Evolutionary conservation across 495 filamentous ascomycete genomes (phyloP), one percentile per base, ranked within the genome.

Genomic region (Trichoderma erinaceum): DNA sequence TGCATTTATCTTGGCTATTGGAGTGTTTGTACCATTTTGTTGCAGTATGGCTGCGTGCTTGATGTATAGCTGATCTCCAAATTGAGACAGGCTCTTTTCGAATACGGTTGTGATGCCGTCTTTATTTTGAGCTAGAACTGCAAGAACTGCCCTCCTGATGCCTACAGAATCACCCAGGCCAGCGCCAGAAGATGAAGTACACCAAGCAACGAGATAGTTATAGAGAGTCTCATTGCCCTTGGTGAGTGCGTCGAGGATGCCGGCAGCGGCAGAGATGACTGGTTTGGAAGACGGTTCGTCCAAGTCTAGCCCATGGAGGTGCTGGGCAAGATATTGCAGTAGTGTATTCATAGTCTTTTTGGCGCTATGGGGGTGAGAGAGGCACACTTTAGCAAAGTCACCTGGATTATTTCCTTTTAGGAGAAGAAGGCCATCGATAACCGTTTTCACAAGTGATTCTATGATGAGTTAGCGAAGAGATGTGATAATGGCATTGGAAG

Each of bases 61-160:
- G 71, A 97, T 92, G 72, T 89, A 93, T 44, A 97, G 80, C 66
- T 90, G 87, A 71, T 98, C 93, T 13, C 89, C 90, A 73, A 97
- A 97, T 44, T 90, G 84, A 63, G 79, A 78, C 32, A 97, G 79
- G 65, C 81, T 82, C 72, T 87, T 90, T 68, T 90, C 85, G 21
- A 96, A 72, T 13, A 96, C 73, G 4, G 72, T 76, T 35, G 83
- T 79, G 21, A 92, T 75, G 11, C 80, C 75, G 4, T 79, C 84
- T 69, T 78, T 79, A 46, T 86, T 77, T n/a, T 82, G 72, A 21
- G 84, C 77, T 66, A 91, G 74, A 21, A 83, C 82, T 50, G 86
- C 84, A 25, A 95, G 67, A n/a, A 90, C 80, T 25, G 87, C 87
- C 64, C 92, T 84, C 64, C 87, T 80, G 72, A 91, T 83, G 71